Base-by-base conservation (phyloP, 2,329 filamentous ascomycete species). In the Trichoderma sp. region DNA sequence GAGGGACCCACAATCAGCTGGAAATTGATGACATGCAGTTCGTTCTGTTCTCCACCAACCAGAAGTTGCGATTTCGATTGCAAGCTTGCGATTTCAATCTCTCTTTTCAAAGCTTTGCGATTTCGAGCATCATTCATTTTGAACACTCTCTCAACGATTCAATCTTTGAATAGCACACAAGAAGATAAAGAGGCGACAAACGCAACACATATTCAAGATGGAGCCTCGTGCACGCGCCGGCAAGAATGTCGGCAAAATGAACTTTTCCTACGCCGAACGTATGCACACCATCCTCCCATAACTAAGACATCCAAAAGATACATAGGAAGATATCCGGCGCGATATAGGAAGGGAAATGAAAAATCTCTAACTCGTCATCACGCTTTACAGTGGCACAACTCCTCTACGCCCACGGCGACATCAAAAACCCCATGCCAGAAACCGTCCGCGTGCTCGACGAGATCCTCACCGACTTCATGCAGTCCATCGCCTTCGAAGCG, bases 381-480 rank as follows among this genome's bases (percentile, higher is more conserved):
- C 40, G 59, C 68, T 53, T 27, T 68, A 14, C 78, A 92, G 92
- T 94, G 64, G 85, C 88, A 73, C 87, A 90, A 74, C 88, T 95
- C 70, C 90, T 96, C 77, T 92, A 89, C 79, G 92, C 91, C 70
- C 92, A 92, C 78, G 94, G 93, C 78, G 93, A 96, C 80, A 88
- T 91, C 68, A 85, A 87, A 70, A 86, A 91, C 68, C 92, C 94
- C 0, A 89, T 98, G 31, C 90, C 92, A 21, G 89, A 94, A 77
- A 97, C 94, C 11, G 87, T 97, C 70, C 90, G 92, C 71, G 88
- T 95, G 63, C 90, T 98, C 62, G 96, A 98, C 84, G 94, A 97
- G 82, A 95, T 98, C 74, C 89, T 97, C 71, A 97, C 94, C 72
- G 96, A 98, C 83, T 97, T 97, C 84, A 93, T 98, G 78, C 93